Evolutionary conservation across 2,329 filamentous ascomycete genomes (phyloP).

Genomic region (Ceratocystis smalleyi): DNA sequence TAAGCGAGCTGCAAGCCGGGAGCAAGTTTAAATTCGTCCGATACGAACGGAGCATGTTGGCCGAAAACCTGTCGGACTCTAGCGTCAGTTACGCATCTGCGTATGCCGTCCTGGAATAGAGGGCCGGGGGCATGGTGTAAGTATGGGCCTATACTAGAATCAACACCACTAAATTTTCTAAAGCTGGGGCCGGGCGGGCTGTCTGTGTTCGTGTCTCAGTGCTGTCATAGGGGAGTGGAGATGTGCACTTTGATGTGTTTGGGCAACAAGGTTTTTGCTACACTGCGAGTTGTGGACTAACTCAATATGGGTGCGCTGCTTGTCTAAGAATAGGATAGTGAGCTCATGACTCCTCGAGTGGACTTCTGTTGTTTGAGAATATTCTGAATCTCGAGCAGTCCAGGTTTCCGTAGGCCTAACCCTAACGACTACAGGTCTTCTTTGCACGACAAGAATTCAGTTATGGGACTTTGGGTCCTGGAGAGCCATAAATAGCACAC

Average conservation of each 20-base stretch:
- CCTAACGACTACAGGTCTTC: background rate
- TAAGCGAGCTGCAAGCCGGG: conserved; percentile 46
- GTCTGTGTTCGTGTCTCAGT: background rate
- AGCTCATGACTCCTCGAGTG: background rate
- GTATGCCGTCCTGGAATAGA: conserved; percentile 39
- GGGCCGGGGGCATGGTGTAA: background rate
- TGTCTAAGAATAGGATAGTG: background rate
- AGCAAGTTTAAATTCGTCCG: conserved; percentile 61
- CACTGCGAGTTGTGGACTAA: background rate
- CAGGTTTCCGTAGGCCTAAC: background rate
- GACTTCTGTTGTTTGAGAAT: background rate
- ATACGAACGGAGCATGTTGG: conserved; percentile 75
- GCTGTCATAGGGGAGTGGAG: background rate
- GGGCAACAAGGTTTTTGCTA: background rate
- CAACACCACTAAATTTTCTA: background rate
- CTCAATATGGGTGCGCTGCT: background rate
- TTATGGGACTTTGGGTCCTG: background rate
- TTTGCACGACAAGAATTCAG: background rate
- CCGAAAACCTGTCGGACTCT: conserved; percentile 50
- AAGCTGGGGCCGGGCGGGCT: background rate
- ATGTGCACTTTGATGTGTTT: background rate
- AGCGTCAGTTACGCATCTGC: conserved; percentile 94
- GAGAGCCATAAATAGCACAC: background rate
- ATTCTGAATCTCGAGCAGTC: background rate
- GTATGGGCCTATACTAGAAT: background rate